These are phyloP conservation scores for Tricholoma hemisulphureum DNA, from an alignment of 768 basidiomycete species.

Conservation along the genomic window DNA sequence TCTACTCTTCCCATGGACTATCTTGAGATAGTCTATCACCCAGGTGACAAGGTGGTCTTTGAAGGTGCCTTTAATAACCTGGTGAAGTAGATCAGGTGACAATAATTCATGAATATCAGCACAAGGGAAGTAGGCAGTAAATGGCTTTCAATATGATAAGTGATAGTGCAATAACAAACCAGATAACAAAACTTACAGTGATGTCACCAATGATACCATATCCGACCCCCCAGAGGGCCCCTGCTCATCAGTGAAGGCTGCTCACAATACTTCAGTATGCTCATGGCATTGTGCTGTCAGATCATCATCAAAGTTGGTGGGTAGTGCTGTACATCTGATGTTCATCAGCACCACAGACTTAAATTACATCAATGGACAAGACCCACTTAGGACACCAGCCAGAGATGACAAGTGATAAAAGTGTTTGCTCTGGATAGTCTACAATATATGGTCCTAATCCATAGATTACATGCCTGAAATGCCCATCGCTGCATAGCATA, in stretches of 20 bases:
- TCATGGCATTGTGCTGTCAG: conserved; percentile 10
- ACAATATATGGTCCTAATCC: conserved; percentile 29
- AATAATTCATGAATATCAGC: conserved; percentile 30
- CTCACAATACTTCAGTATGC: conserved; percentile 14
- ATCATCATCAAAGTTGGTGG: conserved; percentile 7
- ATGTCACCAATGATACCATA: conserved; percentile 21
- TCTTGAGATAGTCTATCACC: conserved; percentile 26
- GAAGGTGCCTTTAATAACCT: conserved; percentile 35
- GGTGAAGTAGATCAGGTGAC: conserved; percentile 28
- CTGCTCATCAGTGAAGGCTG: conserved; percentile 8
- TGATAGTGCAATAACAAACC: neutral
- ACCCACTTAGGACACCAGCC: conserved; percentile 28
- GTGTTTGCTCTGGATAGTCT: conserved; percentile 28
- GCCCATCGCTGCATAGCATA: conserved; percentile 23
- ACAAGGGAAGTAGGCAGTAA: conserved; percentile 9
- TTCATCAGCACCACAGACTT: neutral
- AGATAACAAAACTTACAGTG: conserved; percentile 17
- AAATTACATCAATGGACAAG: neutral
- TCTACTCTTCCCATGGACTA: conserved; percentile 1
- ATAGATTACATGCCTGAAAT: conserved; percentile 24
- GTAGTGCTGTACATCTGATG: conserved; percentile 10
- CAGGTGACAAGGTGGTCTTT: conserved; percentile 38
- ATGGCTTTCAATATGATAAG: conserved; percentile 3
- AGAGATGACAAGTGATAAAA: conserved; percentile 22
- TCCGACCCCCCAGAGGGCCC: conserved; percentile 24